phyloP scores from a whole-genome alignment of 2,329 filamentous ascomycete genomes.

The Septoria linicola region DNA sequence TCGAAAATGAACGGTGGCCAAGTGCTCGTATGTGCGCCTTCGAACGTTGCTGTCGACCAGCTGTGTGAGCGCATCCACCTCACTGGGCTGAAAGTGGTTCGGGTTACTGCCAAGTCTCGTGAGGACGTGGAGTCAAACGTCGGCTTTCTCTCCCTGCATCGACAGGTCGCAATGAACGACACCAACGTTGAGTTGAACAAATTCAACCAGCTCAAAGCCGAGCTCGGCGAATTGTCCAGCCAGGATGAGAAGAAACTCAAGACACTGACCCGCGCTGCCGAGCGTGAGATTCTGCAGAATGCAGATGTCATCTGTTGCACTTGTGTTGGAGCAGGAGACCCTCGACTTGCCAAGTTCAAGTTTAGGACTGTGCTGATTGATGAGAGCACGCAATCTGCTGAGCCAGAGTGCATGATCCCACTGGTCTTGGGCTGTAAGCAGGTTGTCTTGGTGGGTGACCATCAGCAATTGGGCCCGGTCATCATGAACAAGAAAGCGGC shows the following conservation, averaged over 20 bases:
- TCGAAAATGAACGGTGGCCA: constrained; percentile 93
- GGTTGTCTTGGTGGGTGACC: constrained; percentile 96
- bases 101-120: constrained; percentile 96
- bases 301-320: constrained; percentile 99
- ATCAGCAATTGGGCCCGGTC: constrained; percentile 95
- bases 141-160: constrained; percentile 89
- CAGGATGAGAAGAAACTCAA: constrained; percentile 99
- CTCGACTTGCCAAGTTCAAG: constrained; percentile 92
- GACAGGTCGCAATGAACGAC: constrained; percentile 95
- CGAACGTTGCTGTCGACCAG: constrained; percentile 97
- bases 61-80: constrained; percentile 94
- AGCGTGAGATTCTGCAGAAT: constrained; percentile 90
- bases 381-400: constrained; percentile 95
- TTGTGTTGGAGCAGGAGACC: constrained; percentile 94
- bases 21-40: constrained; percentile 93
- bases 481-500: constrained; percentile 99
- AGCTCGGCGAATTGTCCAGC: constrained; percentile 86
- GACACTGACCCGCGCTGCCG: constrained; percentile 86
- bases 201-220: constrained; percentile 86
- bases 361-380: constrained; percentile 98
- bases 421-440: constrained; percentile 97
- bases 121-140: constrained; percentile 99
- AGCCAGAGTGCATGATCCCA: constrained; percentile 98
- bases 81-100: constrained; percentile 93
- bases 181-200: constrained; percentile 92